These are phyloP conservation scores for Spathaspora sp. DNA, from an alignment of 1,139 yeast species.

Conservation along the genomic window DNA sequence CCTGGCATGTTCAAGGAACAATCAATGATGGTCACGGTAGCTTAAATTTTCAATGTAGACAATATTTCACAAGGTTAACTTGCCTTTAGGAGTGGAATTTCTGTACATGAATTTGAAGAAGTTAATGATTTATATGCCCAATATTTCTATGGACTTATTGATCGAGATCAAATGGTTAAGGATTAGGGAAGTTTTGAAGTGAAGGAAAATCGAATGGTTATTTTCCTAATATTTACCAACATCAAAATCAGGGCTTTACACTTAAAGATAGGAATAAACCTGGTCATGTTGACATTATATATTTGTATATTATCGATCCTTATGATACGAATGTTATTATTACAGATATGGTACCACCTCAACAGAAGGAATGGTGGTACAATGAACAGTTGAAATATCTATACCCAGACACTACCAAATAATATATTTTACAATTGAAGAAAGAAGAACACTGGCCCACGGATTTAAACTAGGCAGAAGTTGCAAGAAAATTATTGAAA, in stretches of 20 bases:
- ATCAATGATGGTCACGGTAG: slow-evolving; percentile 42
- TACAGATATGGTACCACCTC: slow-evolving; percentile 40
- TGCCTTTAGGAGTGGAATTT: slow-evolving; percentile 34
- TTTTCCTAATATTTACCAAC: slow-evolving; percentile 42
- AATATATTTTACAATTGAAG: too few species aligned
- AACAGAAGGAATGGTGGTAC: slow-evolving; percentile 37
- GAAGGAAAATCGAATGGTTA: slow-evolving; percentile 27
- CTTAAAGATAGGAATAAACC: slow-evolving; percentile 32
- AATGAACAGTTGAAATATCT: slow-evolving; percentile 16
- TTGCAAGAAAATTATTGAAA: too few species aligned
- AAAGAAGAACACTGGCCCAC: too few species aligned
- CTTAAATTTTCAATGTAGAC: slow-evolving; percentile 45
- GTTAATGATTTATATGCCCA: slow-evolving; percentile 26
- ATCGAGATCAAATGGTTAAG: slow-evolving; percentile 24
- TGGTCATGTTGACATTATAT: slow-evolving; percentile 41
- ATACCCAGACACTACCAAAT: slow-evolving; percentile 11
- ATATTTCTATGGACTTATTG: slow-evolving; percentile 27
- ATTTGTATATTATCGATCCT: slow-evolving; percentile 24
- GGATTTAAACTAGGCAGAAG: too few species aligned
- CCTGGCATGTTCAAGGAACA: slow-evolving; percentile 46
- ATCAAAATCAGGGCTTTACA: slow-evolving; percentile 39
- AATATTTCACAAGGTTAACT: slow-evolving; percentile 37
- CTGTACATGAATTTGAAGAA: slow-evolving; percentile 39
- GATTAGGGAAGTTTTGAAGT: slow-evolving; percentile 27
- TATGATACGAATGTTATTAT: slow-evolving; percentile 18